phyloP scores from a whole-genome alignment of 305 asterid species.

The Fraxinus latifolia region DNA sequence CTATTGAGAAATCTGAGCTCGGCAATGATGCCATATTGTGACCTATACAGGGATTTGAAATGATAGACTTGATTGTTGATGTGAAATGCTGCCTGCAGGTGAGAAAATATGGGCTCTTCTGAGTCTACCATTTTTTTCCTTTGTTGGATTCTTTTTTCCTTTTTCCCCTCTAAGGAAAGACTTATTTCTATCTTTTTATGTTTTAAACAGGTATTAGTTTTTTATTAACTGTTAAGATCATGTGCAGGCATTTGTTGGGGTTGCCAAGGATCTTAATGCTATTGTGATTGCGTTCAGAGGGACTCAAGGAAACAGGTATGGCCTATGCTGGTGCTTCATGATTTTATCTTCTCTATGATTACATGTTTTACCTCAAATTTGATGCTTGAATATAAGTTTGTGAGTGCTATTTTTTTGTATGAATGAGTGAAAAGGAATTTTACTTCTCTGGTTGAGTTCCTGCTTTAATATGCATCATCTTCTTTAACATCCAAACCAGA shows the following conservation, averaged over 20 bases:
- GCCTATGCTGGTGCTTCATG: conserved; percentile 13
- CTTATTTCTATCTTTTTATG: not conserved
- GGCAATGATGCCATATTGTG: conserved; percentile 18
- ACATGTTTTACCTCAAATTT: conserved; percentile 15
- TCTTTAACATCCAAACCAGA: not conserved
- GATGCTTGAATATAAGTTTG: conserved; percentile 14
- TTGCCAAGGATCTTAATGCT: conserved; percentile 76
- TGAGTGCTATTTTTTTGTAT: not conserved
- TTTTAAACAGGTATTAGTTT: conserved; percentile 13
- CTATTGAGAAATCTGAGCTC: conserved; percentile 14
- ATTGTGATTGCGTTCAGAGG: conserved; percentile 90
- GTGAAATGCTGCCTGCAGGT: conserved; percentile 91
- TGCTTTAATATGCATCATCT: not conserved
- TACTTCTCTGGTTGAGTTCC: not conserved
- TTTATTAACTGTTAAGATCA: conserved; percentile 21
- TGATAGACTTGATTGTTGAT: conserved; percentile 83
- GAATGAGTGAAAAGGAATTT: not conserved
- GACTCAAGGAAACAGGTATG: conserved; percentile 83
- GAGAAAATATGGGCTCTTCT: conserved; percentile 6
- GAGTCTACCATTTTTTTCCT: not conserved
- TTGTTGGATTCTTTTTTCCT: not conserved
- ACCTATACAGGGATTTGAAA: conserved; percentile 80
- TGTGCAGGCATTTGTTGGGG: conserved; percentile 87
- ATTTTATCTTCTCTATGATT: conserved; percentile 12
- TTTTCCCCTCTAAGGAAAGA: not conserved